Evolutionary conservation across 1,139 yeast species (phyloP).

Genomic region (Debaryomyces subglobosus): DNA sequence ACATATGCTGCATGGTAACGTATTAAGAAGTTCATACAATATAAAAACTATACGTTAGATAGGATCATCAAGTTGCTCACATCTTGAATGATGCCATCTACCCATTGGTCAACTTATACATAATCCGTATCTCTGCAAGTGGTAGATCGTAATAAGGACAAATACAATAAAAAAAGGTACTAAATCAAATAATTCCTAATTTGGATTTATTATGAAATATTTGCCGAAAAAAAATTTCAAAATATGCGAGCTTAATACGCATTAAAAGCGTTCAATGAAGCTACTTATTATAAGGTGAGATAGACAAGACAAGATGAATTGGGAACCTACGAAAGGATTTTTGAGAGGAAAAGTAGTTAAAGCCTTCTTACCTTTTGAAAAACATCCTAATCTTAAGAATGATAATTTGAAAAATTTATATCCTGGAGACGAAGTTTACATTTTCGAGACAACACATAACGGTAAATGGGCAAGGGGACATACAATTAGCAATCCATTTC

Average conservation of each 20-base stretch:
- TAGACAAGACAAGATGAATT: slow-evolving; percentile 20
- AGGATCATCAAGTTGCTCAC: background rate
- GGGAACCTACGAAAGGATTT: slow-evolving; percentile 44
- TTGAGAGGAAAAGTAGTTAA: slow-evolving; percentile 55
- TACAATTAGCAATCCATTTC: slow-evolving; percentile 62
- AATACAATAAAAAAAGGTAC: background rate
- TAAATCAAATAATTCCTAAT: background rate
- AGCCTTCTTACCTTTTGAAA: slow-evolving; percentile 65
- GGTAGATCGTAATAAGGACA: background rate
- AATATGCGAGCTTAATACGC: background rate
- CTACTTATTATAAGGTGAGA: background rate
- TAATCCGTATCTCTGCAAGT: background rate
- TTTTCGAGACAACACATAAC: slow-evolving; percentile 66
- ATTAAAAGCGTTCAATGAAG: background rate
- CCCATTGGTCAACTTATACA: background rate
- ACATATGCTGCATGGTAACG: background rate
- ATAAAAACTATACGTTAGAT: background rate
- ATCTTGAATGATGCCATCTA: background rate
- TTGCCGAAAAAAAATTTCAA: background rate
- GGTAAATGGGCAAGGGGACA: slow-evolving; percentile 81
- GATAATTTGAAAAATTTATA: slow-evolving; percentile 56
- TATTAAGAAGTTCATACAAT: background rate
- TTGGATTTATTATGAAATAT: background rate
- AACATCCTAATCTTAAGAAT: slow-evolving; percentile 44
- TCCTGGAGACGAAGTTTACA: slow-evolving; percentile 80